Percentiles rank a stretch among this genome's conserved stretches.
phyloP scores from a whole-genome alignment of 176 grass and related monocot species.

The Avena eriantha region DNA sequence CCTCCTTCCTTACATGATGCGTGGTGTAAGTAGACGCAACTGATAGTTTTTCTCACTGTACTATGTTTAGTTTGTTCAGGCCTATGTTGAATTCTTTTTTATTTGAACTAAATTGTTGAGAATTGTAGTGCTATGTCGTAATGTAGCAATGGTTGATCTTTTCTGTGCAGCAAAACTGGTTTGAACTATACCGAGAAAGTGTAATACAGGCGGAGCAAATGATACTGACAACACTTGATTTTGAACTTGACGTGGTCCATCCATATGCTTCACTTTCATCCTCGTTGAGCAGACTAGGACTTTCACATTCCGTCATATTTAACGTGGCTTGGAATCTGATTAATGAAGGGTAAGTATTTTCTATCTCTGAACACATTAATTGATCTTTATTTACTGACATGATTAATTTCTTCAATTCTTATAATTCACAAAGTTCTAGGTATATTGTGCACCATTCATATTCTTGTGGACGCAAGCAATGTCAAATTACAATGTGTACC shows the following conservation, averaged over 20 bases:
- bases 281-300: constrained; percentile 70
- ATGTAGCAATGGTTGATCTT: constrained; percentile 27
- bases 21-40: constrained; percentile 48
- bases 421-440: constrained; percentile 31
- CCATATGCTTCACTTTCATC: constrained; percentile 78
- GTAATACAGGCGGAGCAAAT: constrained; percentile 77
- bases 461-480: constrained; percentile 22
- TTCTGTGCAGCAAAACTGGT: constrained; percentile 75
- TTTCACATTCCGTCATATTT: constrained; percentile 70
- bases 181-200: constrained; percentile 82
- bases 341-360: constrained; percentile 83
- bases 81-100: background rate
- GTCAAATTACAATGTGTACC: background rate
- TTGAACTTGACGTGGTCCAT: constrained; percentile 87
- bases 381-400: constrained; percentile 35
- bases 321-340: constrained; percentile 77
- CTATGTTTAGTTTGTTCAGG: constrained; percentile 10
- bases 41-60: background rate
- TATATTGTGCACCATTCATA: constrained; percentile 17
- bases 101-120: constrained; percentile 11
- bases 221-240: constrained; percentile 94
- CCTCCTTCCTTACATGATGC: constrained; percentile 54
- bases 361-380: background rate
- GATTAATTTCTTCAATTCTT: constrained; percentile 39
- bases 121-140: constrained; percentile 16